Base-by-base conservation (phyloP, 1,284 basidiomycete genomes). In the Bjerkandera adusta region DNA sequence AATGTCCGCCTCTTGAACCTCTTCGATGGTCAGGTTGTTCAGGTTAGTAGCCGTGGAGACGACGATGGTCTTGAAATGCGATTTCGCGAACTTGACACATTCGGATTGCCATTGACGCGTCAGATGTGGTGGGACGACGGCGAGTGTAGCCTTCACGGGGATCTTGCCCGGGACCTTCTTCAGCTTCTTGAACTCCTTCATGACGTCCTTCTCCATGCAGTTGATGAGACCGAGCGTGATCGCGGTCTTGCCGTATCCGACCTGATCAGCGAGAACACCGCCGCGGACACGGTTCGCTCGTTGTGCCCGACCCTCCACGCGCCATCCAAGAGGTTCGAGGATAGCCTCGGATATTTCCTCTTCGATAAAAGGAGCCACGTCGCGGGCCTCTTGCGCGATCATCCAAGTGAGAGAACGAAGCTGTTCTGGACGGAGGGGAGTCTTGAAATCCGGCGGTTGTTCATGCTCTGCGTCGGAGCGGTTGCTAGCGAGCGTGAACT, bases 211-310 rank as follows among this genome's bases (percentile, higher is more conserved):
- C 43, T 68, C 70, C 47, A 79, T 75, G 59, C 81, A 85, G 59
- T 89, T 85, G 53, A 96, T 87, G 45, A 97, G 75, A 8, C 88
- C 94, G 16, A 97, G 77, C 1, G 92, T 93, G 56, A 97, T 97
- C 21, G 93, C 93, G 0, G 94, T 97, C 70, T 97, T 97, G 26
- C 94, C 94, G 62, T 97, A 97, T 41, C 95, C 94, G 54, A 97
- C 94, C 64, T 96, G 88, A 60, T 97, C 94, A 6, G 95, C 95
- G 37, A 97, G 80, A 43, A 97, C 94, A 22, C 95, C 95, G 12
- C 94, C 95, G 39, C 89, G 78, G 20, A 97, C 70, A 51, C 71
- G 75, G 43, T 92, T 78, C 0, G 83, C 77, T 18, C 93, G 72
- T 56, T 89, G 83, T 1, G 91, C 93, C 40, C 90, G 86, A 39